Evolutionary conservation across 345 rosid species (phyloP).

Genomic region (Eucalyptus dawsonii): DNA sequence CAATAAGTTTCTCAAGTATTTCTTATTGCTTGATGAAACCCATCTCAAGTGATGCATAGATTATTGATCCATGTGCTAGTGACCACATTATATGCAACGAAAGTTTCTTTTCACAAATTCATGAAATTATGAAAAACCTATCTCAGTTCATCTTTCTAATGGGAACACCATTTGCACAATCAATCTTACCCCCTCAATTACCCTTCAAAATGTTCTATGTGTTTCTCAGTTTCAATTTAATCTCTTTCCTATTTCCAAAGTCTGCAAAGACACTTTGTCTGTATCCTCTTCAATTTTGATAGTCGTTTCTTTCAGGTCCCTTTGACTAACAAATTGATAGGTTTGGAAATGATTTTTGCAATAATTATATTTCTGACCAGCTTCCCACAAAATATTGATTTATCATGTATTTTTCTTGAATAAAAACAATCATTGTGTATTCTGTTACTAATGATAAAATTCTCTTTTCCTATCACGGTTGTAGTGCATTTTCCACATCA

Average conservation of each 20-base stretch:
- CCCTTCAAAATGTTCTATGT: not conserved
- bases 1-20: too few species aligned
- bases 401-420: too few species aligned
- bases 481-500: too few species aligned
- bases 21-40: not conserved
- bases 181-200: not conserved
- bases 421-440: too few species aligned
- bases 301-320: accelerated
- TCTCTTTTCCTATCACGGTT: too few species aligned
- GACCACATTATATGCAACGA: not conserved
- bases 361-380: accelerated
- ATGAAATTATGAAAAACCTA: not conserved
- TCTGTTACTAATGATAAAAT: too few species aligned
- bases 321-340: too few species aligned
- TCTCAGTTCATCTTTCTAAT: not conserved
- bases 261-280: too few species aligned
- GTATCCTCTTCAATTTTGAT: too few species aligned
- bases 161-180: not conserved
- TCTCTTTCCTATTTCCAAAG: accelerated
- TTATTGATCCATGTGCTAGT: not conserved
- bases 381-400: too few species aligned
- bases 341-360: accelerated
- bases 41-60: not conserved
- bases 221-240: not conserved
- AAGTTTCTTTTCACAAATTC: not conserved